Evolutionary conservation across 768 basidiomycete species (phyloP).

Genomic region (Boletus pseudo-olivaceus): DNA sequence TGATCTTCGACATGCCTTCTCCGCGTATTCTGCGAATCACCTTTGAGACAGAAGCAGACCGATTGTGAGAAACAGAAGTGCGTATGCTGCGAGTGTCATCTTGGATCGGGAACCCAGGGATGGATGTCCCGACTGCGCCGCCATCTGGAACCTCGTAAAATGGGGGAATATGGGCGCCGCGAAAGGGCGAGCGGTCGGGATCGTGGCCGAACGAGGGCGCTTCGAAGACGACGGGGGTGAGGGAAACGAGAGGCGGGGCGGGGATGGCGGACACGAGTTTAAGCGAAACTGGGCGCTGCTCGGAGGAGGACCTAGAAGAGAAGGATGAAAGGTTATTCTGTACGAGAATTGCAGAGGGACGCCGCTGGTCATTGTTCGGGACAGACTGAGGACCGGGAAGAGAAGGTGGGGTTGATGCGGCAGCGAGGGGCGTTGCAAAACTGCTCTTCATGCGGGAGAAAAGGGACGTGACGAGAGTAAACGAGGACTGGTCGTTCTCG

Average conservation of each 20-base stretch:
- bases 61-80: constrained; percentile 65
- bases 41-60: constrained; percentile 83
- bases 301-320: constrained; percentile 42
- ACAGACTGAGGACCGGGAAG: constrained; percentile 30
- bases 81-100: constrained; percentile 88
- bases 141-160: constrained; percentile 54
- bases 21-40: constrained; percentile 88
- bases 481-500: constrained; percentile 84
- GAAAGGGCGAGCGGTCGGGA: constrained; percentile 56
- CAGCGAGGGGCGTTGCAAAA: constrained; percentile 62
- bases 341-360: constrained; percentile 49
- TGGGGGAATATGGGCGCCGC: constrained; percentile 47
- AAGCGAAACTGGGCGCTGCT: constrained; percentile 60
- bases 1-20: constrained; percentile 54
- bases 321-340: constrained; percentile 46
- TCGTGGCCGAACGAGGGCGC: constrained; percentile 66
- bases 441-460: constrained; percentile 81
- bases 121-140: constrained; percentile 63
- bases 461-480: constrained; percentile 76
- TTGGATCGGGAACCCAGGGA: constrained; percentile 89
- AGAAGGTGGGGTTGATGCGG: constrained; percentile 40
- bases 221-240: constrained; percentile 83
- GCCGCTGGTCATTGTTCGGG: constrained; percentile 46
- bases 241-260: constrained; percentile 80
- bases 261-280: constrained; percentile 48